phyloP scores from a whole-genome alignment of 2,329 filamentous ascomycete genomes.

The Hypoxylon sp. region DNA sequence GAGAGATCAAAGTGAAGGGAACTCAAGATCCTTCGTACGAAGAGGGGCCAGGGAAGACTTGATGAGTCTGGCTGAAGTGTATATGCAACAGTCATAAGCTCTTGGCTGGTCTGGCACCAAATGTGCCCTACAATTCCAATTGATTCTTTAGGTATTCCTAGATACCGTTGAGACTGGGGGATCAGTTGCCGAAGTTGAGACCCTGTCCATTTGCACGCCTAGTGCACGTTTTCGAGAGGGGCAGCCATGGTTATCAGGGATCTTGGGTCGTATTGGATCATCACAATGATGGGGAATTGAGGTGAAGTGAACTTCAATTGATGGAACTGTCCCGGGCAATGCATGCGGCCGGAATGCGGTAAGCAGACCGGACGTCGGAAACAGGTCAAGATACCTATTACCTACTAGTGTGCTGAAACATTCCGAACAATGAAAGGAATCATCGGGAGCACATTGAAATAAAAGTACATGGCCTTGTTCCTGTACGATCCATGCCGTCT shows the following conservation, averaged over 20 bases:
- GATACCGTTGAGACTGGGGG: neutral
- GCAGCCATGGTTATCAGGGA: slow-evolving; percentile 35
- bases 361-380: slow-evolving; percentile 30
- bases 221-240: slow-evolving; percentile 40
- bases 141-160: neutral
- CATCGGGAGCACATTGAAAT: slow-evolving; percentile 3
- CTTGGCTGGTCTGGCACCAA: slow-evolving; percentile 21
- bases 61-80: slow-evolving; percentile 9
- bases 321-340: slow-evolving; percentile 27
- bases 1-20: slow-evolving; percentile 12
- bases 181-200: slow-evolving; percentile 38
- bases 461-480: slow-evolving; percentile 18
- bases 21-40: slow-evolving; percentile 24
- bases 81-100: slow-evolving; percentile 12
- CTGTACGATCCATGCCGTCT: slow-evolving; percentile 14
- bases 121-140: neutral
- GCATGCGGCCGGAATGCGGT: slow-evolving; percentile 10
- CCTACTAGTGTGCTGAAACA: slow-evolving; percentile 1
- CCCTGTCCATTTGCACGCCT: slow-evolving; percentile 28
- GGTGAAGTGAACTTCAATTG: slow-evolving; percentile 27
- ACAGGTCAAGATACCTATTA: slow-evolving; percentile 13
- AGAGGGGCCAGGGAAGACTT: slow-evolving; percentile 6
- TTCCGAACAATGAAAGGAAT: slow-evolving; percentile 7
- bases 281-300: slow-evolving; percentile 15
- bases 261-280: slow-evolving; percentile 21